Conservation (phyloP, 1,139 yeast species). For the Hansenula anomala region DNA sequence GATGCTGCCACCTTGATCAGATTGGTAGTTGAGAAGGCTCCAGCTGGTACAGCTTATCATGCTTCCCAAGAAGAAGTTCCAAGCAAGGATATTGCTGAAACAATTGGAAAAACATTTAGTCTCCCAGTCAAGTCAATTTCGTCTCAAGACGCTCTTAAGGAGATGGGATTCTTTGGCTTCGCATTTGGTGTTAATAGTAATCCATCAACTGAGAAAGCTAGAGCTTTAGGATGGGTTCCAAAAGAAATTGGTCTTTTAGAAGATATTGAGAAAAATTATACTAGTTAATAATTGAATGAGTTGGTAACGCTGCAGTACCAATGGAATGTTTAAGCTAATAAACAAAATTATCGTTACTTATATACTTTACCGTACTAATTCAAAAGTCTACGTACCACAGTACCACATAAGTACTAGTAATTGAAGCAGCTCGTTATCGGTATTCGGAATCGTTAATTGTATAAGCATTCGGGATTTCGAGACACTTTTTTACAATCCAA, state of each 20-base stretch:
- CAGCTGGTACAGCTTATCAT: slow-evolving; percentile 23
- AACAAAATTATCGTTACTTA: no score
- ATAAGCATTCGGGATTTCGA: no score
- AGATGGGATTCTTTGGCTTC: slow-evolving; percentile 8
- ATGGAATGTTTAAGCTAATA: no score
- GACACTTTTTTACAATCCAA: no score
- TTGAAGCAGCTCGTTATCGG: no score
- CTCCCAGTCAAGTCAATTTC: slow-evolving; percentile 15
- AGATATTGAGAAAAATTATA: slow-evolving; percentile 17
- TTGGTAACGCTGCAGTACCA: no score
- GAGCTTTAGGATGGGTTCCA: slow-evolving; percentile 24
- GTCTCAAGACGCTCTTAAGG: slow-evolving; percentile 8
- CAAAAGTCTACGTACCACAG: no score
- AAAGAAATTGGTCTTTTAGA: slow-evolving; percentile 17
- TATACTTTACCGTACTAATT: no score
- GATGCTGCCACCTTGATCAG: slow-evolving; percentile 17
- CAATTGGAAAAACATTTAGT: slow-evolving; percentile 19
- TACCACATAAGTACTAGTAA: no score
- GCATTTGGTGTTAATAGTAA: slow-evolving; percentile 9
- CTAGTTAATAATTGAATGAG: no score
- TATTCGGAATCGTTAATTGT: no score
- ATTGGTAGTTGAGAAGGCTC: slow-evolving; percentile 26
- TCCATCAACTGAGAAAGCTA: slow-evolving; percentile 14
- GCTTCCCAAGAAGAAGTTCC: slow-evolving; percentile 23
- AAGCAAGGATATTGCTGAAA: slow-evolving; percentile 22